phyloP scores from a whole-genome alignment of 768 basidiomycete species.

The Boletus vermiculosoides region DNA sequence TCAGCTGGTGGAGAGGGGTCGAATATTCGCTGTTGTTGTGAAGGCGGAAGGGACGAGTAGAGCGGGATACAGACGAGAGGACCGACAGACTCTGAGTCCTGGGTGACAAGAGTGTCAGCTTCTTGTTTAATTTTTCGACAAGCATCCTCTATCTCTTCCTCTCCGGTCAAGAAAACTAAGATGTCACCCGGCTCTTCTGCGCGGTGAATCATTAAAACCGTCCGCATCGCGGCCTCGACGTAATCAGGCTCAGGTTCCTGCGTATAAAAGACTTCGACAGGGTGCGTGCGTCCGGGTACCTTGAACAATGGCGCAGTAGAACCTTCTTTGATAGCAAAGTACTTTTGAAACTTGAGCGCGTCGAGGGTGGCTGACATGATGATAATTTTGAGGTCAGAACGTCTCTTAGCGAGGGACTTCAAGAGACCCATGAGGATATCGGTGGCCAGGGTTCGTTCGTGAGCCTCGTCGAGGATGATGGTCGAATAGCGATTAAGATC shows the following conservation, averaged over 20 bases:
- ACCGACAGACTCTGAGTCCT: slow-evolving; percentile 73
- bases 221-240: slow-evolving; percentile 94
- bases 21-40: slow-evolving; percentile 96
- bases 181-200: slow-evolving; percentile 93
- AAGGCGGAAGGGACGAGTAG: slow-evolving; percentile 92
- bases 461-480: slow-evolving; percentile 98
- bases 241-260: slow-evolving; percentile 94
- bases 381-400: slow-evolving; percentile 92
- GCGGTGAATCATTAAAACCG: slow-evolving; percentile 95
- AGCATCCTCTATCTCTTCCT: slow-evolving; percentile 97
- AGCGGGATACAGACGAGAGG: slow-evolving; percentile 89
- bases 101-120: slow-evolving; percentile 76
- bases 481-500: slow-evolving; percentile 88
- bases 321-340: slow-evolving; percentile 58
- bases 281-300: slow-evolving; percentile 90
- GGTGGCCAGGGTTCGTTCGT: slow-evolving; percentile 96
- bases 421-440: slow-evolving; percentile 98
- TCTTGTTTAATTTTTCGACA: slow-evolving; percentile 92
- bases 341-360: slow-evolving; percentile 94
- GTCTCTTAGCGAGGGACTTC: slow-evolving; percentile 76
- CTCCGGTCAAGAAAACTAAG: slow-evolving; percentile 93
- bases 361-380: slow-evolving; percentile 99
- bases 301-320: slow-evolving; percentile 76
- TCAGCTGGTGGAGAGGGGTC: slow-evolving; percentile 75
- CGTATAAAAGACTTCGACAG: slow-evolving; percentile 94